These are phyloP conservation scores for Diospyros lotus DNA, from an alignment of 148 eudicot species.

Conservation along the genomic window DNA sequence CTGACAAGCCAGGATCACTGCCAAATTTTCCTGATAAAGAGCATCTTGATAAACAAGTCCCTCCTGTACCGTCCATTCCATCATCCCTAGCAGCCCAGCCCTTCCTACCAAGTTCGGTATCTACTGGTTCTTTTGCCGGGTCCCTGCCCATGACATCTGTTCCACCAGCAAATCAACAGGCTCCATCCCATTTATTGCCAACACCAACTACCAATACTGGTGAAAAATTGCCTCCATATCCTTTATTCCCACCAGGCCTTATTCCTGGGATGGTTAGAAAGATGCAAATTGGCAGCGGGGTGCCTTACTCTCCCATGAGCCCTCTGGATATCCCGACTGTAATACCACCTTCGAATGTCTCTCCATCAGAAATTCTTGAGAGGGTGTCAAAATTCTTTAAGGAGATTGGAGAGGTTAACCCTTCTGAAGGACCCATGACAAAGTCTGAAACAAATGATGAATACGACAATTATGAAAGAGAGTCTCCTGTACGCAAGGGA, in stretches of 20 bases:
- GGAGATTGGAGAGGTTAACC: conserved; percentile 94
- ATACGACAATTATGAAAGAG: conserved; percentile 41
- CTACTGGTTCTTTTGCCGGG: conserved; percentile 43
- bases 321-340: conserved; percentile 91
- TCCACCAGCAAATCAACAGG: conserved; percentile 47
- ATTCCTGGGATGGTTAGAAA: conserved; percentile 95
- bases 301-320: conserved; percentile 96
- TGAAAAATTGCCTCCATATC: conserved; percentile 80
- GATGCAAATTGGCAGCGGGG: conserved; percentile 95
- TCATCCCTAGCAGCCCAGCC: conserved; percentile 39
- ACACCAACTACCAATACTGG: conserved; percentile 30
- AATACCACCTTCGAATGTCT: conserved; percentile 72
- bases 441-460: conserved; percentile 53
- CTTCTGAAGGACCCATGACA: conserved; percentile 83
- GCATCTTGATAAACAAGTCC: conserved; percentile 51
- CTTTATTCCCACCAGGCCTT: conserved; percentile 94
- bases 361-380: conserved; percentile 71
- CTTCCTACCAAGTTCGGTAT: conserved; percentile 44
- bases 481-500: conserved; percentile 72
- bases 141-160: conserved; percentile 42
- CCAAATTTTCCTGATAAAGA: conserved; percentile 41
- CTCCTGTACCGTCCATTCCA: conserved; percentile 34
- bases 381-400: conserved; percentile 84
- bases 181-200: conserved; percentile 31
- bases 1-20: conserved; percentile 39